Percentiles rank a stretch among this genome's conserved stretches.
These are phyloP conservation scores for Pogostemon cablin DNA, from an alignment of 257 asterid species.

Conservation along the genomic window DNA sequence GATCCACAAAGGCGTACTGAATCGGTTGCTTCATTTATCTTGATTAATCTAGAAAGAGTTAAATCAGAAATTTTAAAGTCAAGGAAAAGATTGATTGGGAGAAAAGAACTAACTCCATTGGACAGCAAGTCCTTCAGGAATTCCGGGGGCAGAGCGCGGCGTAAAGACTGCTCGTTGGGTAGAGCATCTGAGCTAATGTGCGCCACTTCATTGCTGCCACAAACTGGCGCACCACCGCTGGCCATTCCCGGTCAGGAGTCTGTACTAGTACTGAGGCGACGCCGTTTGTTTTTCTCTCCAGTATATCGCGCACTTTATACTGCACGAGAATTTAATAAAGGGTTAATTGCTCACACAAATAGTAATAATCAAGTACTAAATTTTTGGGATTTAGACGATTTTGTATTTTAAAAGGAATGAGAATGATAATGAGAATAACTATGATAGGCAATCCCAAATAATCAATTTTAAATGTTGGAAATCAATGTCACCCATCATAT, in stretches of 20 bases:
- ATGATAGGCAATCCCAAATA: too few species aligned
- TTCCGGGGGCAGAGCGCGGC: slow-evolving; percentile 58
- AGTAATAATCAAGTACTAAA: too few species aligned
- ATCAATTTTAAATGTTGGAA: too few species aligned
- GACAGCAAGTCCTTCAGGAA: slow-evolving; percentile 65
- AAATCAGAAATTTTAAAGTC: not conserved
- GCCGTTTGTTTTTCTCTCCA: not conserved
- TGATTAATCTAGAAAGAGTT: not conserved
- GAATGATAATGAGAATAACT: too few species aligned
- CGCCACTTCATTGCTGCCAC: slow-evolving; percentile 32
- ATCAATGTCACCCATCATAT: too few species aligned
- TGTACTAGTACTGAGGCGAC: slow-evolving; percentile 10
- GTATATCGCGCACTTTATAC: not conserved
- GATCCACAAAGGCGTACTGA: not conserved
- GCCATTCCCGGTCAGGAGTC: slow-evolving; percentile 40
- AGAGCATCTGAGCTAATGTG: slow-evolving; percentile 33
- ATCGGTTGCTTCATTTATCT: not conserved
- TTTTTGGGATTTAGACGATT: too few species aligned
- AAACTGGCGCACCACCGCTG: slow-evolving; percentile 37
- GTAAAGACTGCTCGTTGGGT: slow-evolving; percentile 24
- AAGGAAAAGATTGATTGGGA: slow-evolving; percentile 12
- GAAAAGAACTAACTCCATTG: slow-evolving; percentile 52
- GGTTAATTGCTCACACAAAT: too few species aligned
- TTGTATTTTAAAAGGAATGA: too few species aligned
- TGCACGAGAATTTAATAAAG: too few species aligned